These are phyloP conservation scores for Marsdenia floribunda DNA, from an alignment of 257 asterid genomes.

Conservation along the genomic window DNA sequence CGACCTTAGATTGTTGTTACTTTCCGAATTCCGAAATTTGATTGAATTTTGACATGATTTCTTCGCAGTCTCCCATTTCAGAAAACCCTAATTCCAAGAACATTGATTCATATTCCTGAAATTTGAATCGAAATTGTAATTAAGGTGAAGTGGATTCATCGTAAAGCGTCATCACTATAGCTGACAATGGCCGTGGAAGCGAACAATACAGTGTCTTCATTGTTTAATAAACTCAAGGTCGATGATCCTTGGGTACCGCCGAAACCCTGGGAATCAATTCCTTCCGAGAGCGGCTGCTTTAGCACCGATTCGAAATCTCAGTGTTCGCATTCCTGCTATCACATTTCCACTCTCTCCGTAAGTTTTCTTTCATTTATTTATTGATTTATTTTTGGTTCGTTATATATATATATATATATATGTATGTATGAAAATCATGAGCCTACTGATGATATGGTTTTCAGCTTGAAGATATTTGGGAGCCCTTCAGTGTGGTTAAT, in stretches of 20 bases:
- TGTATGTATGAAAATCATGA: neutral
- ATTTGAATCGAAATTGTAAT: neutral
- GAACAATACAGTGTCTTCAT: slow-evolving; percentile 36
- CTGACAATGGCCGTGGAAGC: slow-evolving; percentile 55
- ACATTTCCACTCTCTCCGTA: slow-evolving; percentile 61
- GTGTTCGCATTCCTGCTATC: slow-evolving; percentile 32
- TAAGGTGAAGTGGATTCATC: neutral
- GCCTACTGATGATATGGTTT: neutral
- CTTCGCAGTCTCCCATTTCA: neutral
- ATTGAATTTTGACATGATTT: neutral
- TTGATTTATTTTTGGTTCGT: too few relatives aligned
- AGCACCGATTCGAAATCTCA: slow-evolving; percentile 23
- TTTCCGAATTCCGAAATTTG: neutral
- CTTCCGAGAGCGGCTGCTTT: slow-evolving; percentile 41
- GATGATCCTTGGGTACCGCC: slow-evolving; percentile 74
- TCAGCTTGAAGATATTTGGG: neutral
- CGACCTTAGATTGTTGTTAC: neutral
- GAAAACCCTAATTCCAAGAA: slow-evolving; percentile 1
- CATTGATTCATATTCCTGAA: neutral
- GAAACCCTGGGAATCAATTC: slow-evolving; percentile 69
- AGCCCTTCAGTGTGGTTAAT: neutral
- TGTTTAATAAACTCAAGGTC: slow-evolving; percentile 54
- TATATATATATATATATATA: too few relatives aligned
- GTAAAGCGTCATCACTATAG: neutral
- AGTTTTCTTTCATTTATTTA: slow-evolving; percentile 1